These are phyloP conservation scores for Leishmania guyanensis DNA, from an alignment of 208 protist species.

Conservation along the genomic window DNA sequence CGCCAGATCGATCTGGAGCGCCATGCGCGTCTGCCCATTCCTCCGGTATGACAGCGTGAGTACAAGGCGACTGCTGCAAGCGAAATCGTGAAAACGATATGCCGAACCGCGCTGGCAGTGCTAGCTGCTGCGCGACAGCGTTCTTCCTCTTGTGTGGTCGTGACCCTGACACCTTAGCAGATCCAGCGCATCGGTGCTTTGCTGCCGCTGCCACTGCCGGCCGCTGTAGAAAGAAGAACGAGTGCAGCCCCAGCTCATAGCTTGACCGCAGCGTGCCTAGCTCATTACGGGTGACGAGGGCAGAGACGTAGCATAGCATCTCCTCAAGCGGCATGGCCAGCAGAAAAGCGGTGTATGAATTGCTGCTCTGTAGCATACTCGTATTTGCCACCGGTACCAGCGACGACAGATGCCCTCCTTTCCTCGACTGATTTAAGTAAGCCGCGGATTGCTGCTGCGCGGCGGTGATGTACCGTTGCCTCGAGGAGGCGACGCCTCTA, in stretches of 20 bases:
- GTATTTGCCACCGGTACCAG: neutral
- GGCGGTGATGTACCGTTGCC: constrained; percentile 10
- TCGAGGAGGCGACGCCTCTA: neutral
- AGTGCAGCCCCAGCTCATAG: constrained; percentile 31
- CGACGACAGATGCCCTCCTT: neutral
- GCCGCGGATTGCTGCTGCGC: constrained; percentile 4
- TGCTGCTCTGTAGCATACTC: neutral
- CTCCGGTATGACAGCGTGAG: constrained; percentile 17
- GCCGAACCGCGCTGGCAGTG: constrained; percentile 6
- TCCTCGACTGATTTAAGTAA: constrained; percentile 3
- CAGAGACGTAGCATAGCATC: constrained; percentile 30
- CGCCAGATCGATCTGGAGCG: constrained; percentile 10
- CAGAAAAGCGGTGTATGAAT: constrained; percentile 2
- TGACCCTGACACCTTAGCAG: neutral
- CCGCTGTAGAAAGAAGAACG: constrained; percentile 31
- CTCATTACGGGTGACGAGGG: constrained; percentile 31
- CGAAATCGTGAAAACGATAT: constrained; percentile 26
- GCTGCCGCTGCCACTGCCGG: neutral
- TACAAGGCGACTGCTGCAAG: constrained; percentile 25
- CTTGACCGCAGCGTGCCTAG: constrained; percentile 22
- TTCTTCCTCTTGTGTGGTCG: neutral
- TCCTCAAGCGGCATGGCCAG: constrained; percentile 23
- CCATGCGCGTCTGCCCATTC: constrained; percentile 20
- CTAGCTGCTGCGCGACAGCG: neutral
- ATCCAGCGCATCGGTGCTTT: neutral